Conservation (phyloP, 805 yeast species). For the Candida hispaniensis region DNA sequence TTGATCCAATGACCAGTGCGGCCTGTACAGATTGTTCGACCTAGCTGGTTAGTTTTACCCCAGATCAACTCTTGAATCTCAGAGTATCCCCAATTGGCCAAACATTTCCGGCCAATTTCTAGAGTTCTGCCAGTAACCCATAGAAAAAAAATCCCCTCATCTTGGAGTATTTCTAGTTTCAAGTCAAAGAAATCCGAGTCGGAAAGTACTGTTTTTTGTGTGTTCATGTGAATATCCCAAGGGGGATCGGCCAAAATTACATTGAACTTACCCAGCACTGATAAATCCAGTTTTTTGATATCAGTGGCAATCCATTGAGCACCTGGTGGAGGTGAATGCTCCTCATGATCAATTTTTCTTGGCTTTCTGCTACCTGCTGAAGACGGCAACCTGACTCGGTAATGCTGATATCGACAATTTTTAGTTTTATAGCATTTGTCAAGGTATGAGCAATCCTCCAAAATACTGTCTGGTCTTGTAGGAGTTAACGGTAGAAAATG, state of each 20-base stretch:
- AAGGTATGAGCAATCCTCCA: conserved; percentile 88
- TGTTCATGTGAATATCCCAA: conserved; percentile 93
- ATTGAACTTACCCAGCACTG: conserved; percentile 65
- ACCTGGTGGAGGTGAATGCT: conserved; percentile 31
- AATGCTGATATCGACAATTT: conserved; percentile 74
- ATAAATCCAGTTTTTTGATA: conserved; percentile 60
- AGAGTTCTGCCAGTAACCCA: conserved; percentile 97
- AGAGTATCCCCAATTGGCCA: conserved; percentile 72
- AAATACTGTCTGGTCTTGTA: conserved; percentile 50
- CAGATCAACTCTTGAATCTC: conserved; percentile 75
- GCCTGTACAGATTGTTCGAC: conserved; percentile 86
- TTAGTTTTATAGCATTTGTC: conserved; percentile 87
- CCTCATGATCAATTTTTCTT: conserved; percentile 1
- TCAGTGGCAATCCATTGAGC: conserved; percentile 87
- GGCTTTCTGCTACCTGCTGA: not conserved
- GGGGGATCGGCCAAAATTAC: conserved; percentile 84
- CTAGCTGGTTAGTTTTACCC: conserved; percentile 82
- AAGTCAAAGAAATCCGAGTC: conserved; percentile 62
- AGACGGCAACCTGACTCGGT: conserved; percentile 26
- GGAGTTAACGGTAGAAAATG: conserved; percentile 29
- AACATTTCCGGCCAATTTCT: conserved; percentile 72
- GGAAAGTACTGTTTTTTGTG: conserved; percentile 59
- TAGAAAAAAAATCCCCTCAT: conserved; percentile 69
- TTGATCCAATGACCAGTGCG: conserved; percentile 96
- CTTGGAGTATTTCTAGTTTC: conserved; percentile 59